Percentiles rank a stretch among this genome's conserved stretches.
Evolutionary conservation across 345 rosid genomes (phyloP).

Genomic region (Salix purpurea): DNA sequence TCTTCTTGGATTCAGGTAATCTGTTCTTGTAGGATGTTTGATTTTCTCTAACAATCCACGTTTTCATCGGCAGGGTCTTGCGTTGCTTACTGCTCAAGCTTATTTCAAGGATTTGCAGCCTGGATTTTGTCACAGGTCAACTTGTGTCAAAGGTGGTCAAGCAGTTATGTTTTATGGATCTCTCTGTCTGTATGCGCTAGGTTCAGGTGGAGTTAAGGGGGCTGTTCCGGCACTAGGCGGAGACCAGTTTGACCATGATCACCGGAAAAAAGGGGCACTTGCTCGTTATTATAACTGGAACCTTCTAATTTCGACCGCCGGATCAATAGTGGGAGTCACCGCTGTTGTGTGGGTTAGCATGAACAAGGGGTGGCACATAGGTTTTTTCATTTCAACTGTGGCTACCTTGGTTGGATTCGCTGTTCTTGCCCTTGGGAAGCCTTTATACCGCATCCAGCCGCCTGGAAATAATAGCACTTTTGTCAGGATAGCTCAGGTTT

Average conservation of each 20-base stretch:
- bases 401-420: not conserved
- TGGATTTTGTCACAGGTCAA: conserved; percentile 1
- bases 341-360: conserved; percentile 18
- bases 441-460: conserved; percentile 4
- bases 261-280: not conserved
- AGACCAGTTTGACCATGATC: conserved; percentile 18
- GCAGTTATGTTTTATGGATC: not conserved
- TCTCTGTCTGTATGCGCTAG: not conserved
- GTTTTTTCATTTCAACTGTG: not conserved
- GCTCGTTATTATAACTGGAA: conserved; percentile 15
- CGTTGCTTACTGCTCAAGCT: conserved; percentile 26
- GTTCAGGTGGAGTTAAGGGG: conserved; percentile 19
- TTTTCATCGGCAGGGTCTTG: conserved; percentile 12
- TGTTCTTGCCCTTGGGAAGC: conserved; percentile 11
- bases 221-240: conserved; percentile 18
- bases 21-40: no score
- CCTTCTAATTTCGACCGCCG: conserved; percentile 10
- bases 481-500: not conserved
- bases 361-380: conserved; percentile 14
- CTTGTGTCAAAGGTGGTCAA: conserved; percentile 1
- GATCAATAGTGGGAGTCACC: conserved; percentile 12
- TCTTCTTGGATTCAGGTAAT: no score
- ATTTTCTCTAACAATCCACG: no score
- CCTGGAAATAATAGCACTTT: conserved; percentile 14
- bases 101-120: conserved; percentile 19